A percentile compares a stretch with the other conserved stretches of the same genome.
These are phyloP conservation scores for Aspergillus luchuensis DNA, from an alignment of 2,329 filamentous ascomycete species.

Conservation along the genomic window DNA sequence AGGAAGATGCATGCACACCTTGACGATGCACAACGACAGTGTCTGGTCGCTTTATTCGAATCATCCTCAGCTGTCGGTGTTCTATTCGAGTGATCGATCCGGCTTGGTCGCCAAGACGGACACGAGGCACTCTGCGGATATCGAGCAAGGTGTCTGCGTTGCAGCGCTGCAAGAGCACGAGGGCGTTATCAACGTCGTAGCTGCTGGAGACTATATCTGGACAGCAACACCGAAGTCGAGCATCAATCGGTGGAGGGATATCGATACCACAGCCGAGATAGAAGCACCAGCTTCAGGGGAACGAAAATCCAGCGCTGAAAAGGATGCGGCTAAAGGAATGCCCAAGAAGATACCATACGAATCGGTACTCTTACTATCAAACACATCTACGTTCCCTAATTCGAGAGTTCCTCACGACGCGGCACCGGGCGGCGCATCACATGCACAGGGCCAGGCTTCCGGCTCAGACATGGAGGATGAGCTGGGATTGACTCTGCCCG, in stretches of 20 bases:
- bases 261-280: constrained; percentile 75
- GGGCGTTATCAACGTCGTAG: constrained; percentile 60
- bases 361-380: constrained; percentile 79
- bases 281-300: constrained; percentile 48
- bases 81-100: constrained; percentile 92
- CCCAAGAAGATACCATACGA: constrained; percentile 68
- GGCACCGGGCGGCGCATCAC: constrained; percentile 53
- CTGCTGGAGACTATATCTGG: constrained; percentile 78
- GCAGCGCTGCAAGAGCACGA: constrained; percentile 92
- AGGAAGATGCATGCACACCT: constrained; percentile 93
- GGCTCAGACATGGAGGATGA: constrained; percentile 57
- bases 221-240: constrained; percentile 87
- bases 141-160: constrained; percentile 86
- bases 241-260: constrained; percentile 86
- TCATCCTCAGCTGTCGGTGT: constrained; percentile 79
- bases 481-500: constrained; percentile 58
- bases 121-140: constrained; percentile 70
- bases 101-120: constrained; percentile 97
- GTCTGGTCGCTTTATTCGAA: constrained; percentile 95
- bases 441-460: constrained; percentile 57
- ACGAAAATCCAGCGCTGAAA: constrained; percentile 33
- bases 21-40: constrained; percentile 98
- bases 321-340: constrained; percentile 19
- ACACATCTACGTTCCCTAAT: constrained; percentile 74
- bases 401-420: constrained; percentile 58